Base-by-base conservation (phyloP, 2,329 filamentous ascomycete genomes). In the Hypoxylon sp. region DNA sequence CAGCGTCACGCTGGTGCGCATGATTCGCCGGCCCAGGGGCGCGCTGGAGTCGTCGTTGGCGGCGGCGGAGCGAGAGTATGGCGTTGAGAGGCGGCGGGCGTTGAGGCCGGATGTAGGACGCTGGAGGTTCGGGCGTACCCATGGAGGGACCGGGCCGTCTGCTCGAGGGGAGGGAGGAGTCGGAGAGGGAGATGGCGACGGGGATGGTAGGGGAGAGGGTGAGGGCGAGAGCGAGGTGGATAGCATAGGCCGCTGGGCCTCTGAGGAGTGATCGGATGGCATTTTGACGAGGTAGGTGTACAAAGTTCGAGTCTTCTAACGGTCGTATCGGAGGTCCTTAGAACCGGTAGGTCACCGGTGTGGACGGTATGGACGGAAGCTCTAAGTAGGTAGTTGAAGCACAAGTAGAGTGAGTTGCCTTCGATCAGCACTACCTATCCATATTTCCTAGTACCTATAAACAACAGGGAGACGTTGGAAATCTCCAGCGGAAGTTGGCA, bases 181-280 rank as follows among this genome's bases (percentile, higher is more conserved):
- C 27, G 77, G 75, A 33, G 74, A 70, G 27, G 77, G 75, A 27
- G 74, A 70, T 1, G 68, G 63, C 14, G 56, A 76, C 53, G 76
- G 73, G 25, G 79, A 78, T 8, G 78, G 75, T 10, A 63, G n/a
- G 20, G 79, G 78, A 50, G 72, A 76, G 68, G 72, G 73, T 48
- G 71, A 73, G 42, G 68, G 73, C n/a, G 73, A 64, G 27, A 42
- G 69, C 3, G 66, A 54, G 33, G 50, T 75, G 74, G 65, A 76
- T 76, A 54, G 80, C 81, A 59, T 86, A 77, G 66, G 83, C 50
- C 82, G 84, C 73, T 82, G 84, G 62, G 85, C 85, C 66, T 85
- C 80, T 64, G 79, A 77, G 11, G 17, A 35, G 27, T 35, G 27
- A 77, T 88, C 83, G 74, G 82, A 82, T 35, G 85, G 84, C 85